These are phyloP conservation scores for Sporopachydermia lactativora DNA, from an alignment of 805 yeast genomes.

Conservation along the genomic window DNA sequence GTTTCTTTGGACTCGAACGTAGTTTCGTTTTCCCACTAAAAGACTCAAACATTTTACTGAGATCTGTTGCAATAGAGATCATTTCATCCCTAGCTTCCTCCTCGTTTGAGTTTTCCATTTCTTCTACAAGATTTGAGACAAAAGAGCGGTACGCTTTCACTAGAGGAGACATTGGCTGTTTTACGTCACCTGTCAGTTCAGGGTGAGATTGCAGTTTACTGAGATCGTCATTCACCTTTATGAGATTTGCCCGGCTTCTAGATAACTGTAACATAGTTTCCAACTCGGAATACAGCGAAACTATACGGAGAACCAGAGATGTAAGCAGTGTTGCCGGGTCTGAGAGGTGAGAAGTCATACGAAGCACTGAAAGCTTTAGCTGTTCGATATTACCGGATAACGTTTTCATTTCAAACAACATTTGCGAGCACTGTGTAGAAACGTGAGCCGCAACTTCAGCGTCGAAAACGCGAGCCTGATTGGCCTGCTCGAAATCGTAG, in stretches of 20 bases:
- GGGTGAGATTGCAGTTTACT: constrained; percentile 8
- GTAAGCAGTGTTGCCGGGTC: constrained; percentile 18
- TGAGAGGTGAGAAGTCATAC: constrained; percentile 9
- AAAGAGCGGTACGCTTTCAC: constrained; percentile 14
- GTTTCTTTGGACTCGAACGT: too few species aligned
- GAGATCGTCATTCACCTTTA: constrained; percentile 18
- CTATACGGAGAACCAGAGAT: constrained; percentile 16
- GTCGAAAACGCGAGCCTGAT: constrained; percentile 12
- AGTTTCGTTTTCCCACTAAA: neutral
- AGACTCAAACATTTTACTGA: constrained; percentile 15
- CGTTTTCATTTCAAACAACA: constrained; percentile 12
- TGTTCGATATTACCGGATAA: constrained; percentile 14
- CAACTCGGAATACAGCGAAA: constrained; percentile 12
- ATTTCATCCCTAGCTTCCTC: constrained; percentile 15
- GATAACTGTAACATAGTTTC: constrained; percentile 17
- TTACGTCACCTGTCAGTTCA: constrained; percentile 6
- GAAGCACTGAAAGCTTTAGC: constrained; percentile 14
- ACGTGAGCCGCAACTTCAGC: constrained; percentile 15
- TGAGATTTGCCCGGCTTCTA: constrained; percentile 15
- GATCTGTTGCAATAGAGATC: constrained; percentile 17
- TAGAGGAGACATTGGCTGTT: constrained; percentile 9
- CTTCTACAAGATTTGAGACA: constrained; percentile 14
- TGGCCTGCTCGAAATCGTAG: constrained; percentile 14
- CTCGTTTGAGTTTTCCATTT: constrained; percentile 15
- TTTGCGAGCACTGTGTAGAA: constrained; percentile 11